Evolutionary conservation across 2,329 filamentous ascomycete genomes (phyloP).

Genomic region (Fonsecaea nubica): DNA sequence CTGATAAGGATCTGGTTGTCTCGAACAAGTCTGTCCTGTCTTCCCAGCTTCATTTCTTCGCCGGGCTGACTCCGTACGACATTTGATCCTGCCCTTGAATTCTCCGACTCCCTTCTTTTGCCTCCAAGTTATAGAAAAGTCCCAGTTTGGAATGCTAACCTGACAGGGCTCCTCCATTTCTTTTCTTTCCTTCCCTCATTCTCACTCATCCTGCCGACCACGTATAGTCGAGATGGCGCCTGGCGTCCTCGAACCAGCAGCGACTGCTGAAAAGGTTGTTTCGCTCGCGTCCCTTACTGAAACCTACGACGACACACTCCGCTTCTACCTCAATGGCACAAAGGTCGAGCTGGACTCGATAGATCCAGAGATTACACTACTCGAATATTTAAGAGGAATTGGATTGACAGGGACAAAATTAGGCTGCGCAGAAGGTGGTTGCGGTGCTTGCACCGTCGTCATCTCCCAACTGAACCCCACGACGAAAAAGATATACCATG

Average conservation of each 20-base stretch:
- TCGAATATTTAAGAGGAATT: constrained; percentile 92
- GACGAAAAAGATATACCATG: constrained; percentile 91
- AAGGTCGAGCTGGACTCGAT: constrained; percentile 83
- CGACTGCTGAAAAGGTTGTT: constrained; percentile 51
- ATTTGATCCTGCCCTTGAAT: neutral
- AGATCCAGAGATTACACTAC: constrained; percentile 87
- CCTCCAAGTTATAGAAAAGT: constrained; percentile 4
- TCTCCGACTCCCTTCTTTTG: constrained; percentile 4
- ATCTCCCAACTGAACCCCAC: constrained; percentile 93
- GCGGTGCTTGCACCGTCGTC: constrained; percentile 92
- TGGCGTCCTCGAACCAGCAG: constrained; percentile 58
- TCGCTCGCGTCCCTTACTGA: constrained; percentile 70
- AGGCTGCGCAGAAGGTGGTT: constrained; percentile 95
- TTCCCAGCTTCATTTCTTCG: constrained; percentile 4
- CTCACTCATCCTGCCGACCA: neutral
- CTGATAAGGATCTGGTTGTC: constrained; percentile 25
- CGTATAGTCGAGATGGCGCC: constrained; percentile 59
- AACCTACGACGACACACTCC: constrained; percentile 82
- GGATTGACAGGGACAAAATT: constrained; percentile 95
- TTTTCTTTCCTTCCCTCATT: neutral
- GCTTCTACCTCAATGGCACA: constrained; percentile 95
- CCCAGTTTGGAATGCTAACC: constrained; percentile 27
- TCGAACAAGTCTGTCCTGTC: neutral
- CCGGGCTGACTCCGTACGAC: neutral
- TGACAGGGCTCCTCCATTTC: constrained; percentile 17